phyloP scores from a whole-genome alignment of 2,329 filamentous ascomycete species.

The Trichophyton schoenleinii region DNA sequence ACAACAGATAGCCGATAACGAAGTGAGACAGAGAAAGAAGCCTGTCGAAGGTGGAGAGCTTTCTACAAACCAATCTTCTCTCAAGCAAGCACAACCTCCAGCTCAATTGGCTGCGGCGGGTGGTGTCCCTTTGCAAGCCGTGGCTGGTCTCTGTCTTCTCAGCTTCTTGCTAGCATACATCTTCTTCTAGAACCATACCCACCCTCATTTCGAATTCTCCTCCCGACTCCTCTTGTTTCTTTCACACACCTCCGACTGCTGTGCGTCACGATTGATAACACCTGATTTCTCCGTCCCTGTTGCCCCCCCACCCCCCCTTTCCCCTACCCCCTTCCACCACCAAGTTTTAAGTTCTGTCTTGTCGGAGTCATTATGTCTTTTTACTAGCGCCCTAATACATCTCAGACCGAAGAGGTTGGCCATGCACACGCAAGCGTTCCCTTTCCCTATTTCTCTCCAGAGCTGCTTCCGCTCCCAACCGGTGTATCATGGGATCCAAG shows the following conservation, averaged over 20 bases:
- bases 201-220: background rate
- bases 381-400: background rate
- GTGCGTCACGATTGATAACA: background rate
- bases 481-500: background rate
- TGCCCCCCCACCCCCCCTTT: background rate
- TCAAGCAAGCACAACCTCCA: slow-evolving; percentile 40
- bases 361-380: background rate
- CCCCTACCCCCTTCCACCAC: background rate
- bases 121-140: slow-evolving; percentile 77
- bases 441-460: background rate
- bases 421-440: background rate
- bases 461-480: background rate
- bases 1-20: slow-evolving; percentile 51
- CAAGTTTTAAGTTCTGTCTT: background rate
- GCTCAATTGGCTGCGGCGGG: slow-evolving; percentile 45
- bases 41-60: slow-evolving; percentile 43
- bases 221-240: background rate
- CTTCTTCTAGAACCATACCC: slow-evolving; percentile 56
- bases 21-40: slow-evolving; percentile 67
- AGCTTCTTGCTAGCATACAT: slow-evolving; percentile 93
- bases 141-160: slow-evolving; percentile 69
- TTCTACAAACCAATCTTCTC: slow-evolving; percentile 19
- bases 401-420: background rate
- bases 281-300: background rate
- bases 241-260: background rate